phyloP scores from a whole-genome alignment of 2,329 filamentous ascomycete species.

The Hirsutella thompsonii region DNA sequence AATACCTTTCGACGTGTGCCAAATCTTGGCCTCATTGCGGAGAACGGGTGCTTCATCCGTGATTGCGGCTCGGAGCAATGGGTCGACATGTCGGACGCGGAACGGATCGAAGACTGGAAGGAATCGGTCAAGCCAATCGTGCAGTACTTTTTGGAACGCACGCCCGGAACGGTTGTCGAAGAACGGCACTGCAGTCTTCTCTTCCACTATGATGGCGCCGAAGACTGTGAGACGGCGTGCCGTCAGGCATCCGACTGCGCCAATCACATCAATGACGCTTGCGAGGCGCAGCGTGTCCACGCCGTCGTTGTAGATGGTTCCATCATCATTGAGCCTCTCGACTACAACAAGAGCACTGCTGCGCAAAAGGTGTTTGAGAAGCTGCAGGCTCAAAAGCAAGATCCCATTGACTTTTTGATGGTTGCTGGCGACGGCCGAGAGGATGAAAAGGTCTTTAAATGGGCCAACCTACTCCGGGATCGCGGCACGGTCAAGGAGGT shows the following conservation, averaged over 20 bases:
- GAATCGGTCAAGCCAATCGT: slow-evolving; percentile 70
- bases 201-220: slow-evolving; percentile 78
- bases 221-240: slow-evolving; percentile 61
- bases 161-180: slow-evolving; percentile 78
- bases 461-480: slow-evolving; percentile 68
- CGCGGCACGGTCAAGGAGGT: slow-evolving; percentile 52
- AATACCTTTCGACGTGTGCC: slow-evolving; percentile 73
- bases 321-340: slow-evolving; percentile 71
- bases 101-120: slow-evolving; percentile 68
- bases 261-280: slow-evolving; percentile 90
- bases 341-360: slow-evolving; percentile 81
- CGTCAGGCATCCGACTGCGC: slow-evolving; percentile 82
- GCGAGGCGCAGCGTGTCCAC: slow-evolving; percentile 69
- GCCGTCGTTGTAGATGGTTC: slow-evolving; percentile 70
- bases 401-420: slow-evolving; percentile 70
- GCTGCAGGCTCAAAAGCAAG: slow-evolving; percentile 21
- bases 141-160: slow-evolving; percentile 79
- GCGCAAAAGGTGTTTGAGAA: slow-evolving; percentile 59
- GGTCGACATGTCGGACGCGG: slow-evolving; percentile 63
- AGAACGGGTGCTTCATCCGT: slow-evolving; percentile 87
- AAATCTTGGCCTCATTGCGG: slow-evolving; percentile 77
- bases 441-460: slow-evolving; percentile 86
- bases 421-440: slow-evolving; percentile 85
- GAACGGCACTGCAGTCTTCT: slow-evolving; percentile 84
- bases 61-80: slow-evolving; percentile 56